Conservation (phyloP, 73 alveolate species). For the Symbiodinium natans region DNA sequence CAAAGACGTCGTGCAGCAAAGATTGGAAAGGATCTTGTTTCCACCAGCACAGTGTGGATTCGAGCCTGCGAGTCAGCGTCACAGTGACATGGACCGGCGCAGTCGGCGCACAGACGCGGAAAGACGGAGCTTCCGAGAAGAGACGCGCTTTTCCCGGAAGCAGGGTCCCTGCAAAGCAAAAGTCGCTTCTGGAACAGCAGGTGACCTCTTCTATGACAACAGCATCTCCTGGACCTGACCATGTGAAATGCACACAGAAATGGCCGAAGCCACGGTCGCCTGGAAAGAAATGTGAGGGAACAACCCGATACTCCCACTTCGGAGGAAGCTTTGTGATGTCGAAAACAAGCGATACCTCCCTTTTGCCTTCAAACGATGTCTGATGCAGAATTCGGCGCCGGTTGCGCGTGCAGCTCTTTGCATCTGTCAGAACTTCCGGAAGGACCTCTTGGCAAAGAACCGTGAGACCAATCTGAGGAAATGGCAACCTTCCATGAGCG, state of each 20-base stretch:
- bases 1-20: not conserved
- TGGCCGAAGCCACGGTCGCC: slow-evolving; percentile 29
- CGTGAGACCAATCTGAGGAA: slow-evolving; percentile 64
- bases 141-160: not conserved
- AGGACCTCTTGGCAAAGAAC: slow-evolving; percentile 15
- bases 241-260: not conserved
- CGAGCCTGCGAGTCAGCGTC: not conserved
- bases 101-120: not conserved
- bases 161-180: not conserved
- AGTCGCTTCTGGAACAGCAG: not conserved
- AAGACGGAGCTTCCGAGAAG: not conserved
- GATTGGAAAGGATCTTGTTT: not conserved
- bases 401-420: slow-evolving; percentile 52
- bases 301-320: slow-evolving; percentile 54
- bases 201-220: slow-evolving; percentile 14
- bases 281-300: slow-evolving; percentile 32
- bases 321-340: not conserved
- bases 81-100: not conserved
- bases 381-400: slow-evolving; percentile 25
- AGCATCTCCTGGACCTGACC: not conserved
- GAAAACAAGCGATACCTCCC: not conserved
- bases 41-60: slow-evolving; percentile 54
- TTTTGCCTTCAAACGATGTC: slow-evolving; percentile 58
- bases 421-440: slow-evolving; percentile 18
- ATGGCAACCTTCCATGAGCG: not conserved